These are phyloP conservation scores for Ambrosia hybrid DNA, from an alignment of 140 eudicot species.

Conservation along the genomic window DNA sequence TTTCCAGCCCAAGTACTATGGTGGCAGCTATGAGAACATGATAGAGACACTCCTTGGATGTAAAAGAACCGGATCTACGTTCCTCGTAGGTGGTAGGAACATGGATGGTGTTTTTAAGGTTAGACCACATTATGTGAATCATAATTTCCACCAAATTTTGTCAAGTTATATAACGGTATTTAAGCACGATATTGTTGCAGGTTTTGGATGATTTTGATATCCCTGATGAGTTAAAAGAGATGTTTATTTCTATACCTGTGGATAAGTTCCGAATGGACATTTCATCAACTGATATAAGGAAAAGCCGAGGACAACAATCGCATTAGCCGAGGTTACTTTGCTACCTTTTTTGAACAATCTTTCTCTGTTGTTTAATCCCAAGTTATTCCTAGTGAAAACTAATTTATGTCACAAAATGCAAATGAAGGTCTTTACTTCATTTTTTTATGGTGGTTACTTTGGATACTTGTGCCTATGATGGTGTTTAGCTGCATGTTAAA, in stretches of 20 bases:
- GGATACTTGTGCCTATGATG: neutral
- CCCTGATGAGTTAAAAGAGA: constrained; percentile 63
- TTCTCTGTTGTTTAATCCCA: neutral
- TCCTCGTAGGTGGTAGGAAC: constrained; percentile 89
- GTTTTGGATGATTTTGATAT: constrained; percentile 86
- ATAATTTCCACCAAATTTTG: neutral
- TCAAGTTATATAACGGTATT: neutral
- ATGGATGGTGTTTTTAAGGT: constrained; percentile 91
- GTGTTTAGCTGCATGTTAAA: neutral
- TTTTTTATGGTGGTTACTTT: neutral
- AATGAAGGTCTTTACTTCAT: neutral
- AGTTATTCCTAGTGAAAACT: neutral
- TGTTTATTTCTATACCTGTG: constrained; percentile 82
- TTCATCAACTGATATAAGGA: constrained; percentile 82
- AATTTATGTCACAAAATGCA: neutral
- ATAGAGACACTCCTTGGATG: constrained; percentile 67
- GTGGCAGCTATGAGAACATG: constrained; percentile 69
- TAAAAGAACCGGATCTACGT: constrained; percentile 69
- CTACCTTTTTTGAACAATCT: constrained; percentile 2
- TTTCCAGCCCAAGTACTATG: constrained; percentile 71
- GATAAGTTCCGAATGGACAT: constrained; percentile 88
- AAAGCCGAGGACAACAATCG: constrained; percentile 30
- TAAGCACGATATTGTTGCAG: constrained; percentile 33
- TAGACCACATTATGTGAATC: constrained; percentile 6
- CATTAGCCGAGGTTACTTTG: neutral